Conservation (phyloP, 2,329 filamentous ascomycete species). For the Tolypocladium pustulatum region DNA sequence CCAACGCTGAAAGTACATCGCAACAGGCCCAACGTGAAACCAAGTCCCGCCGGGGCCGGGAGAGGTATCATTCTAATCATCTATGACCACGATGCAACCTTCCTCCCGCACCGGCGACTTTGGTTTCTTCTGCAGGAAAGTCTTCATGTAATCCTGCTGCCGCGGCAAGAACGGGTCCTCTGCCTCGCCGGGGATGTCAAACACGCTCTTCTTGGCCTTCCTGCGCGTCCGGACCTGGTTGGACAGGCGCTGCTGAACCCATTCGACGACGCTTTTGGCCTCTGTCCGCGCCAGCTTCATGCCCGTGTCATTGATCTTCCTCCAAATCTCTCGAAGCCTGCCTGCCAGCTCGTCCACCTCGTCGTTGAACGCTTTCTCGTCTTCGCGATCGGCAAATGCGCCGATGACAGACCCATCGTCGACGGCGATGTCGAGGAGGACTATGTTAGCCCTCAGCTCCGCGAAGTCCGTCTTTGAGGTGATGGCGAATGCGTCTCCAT, state of each 20-base stretch:
- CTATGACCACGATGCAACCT: constrained; percentile 12
- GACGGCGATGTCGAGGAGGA: constrained; percentile 64
- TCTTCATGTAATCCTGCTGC: constrained; percentile 40
- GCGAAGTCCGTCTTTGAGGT: constrained; percentile 53
- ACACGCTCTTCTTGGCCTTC: constrained; percentile 41
- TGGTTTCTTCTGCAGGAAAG: constrained; percentile 26
- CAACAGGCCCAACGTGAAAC: background rate
- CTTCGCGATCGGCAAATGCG: constrained; percentile 14
- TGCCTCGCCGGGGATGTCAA: constrained; percentile 24
- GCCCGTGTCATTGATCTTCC: constrained; percentile 62
- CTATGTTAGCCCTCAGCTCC: constrained; percentile 52
- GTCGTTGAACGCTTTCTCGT: constrained; percentile 50
- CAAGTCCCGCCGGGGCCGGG: background rate
- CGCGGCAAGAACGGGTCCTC: constrained; percentile 28
- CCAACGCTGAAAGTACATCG: background rate
- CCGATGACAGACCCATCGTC: constrained; percentile 42
- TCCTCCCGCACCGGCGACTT: constrained; percentile 1
- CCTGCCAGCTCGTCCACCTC: constrained; percentile 57
- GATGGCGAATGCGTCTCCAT: constrained; percentile 39
- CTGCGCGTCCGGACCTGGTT: constrained; percentile 59
- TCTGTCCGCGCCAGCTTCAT: constrained; percentile 64
- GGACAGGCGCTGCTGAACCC: constrained; percentile 61
- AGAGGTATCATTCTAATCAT: background rate
- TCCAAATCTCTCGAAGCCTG: constrained; percentile 45
- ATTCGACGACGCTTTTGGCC: constrained; percentile 65